Evolutionary conservation across 2,329 filamentous ascomycete species (phyloP).

Genomic region (Colletotrichum scovillei): DNA sequence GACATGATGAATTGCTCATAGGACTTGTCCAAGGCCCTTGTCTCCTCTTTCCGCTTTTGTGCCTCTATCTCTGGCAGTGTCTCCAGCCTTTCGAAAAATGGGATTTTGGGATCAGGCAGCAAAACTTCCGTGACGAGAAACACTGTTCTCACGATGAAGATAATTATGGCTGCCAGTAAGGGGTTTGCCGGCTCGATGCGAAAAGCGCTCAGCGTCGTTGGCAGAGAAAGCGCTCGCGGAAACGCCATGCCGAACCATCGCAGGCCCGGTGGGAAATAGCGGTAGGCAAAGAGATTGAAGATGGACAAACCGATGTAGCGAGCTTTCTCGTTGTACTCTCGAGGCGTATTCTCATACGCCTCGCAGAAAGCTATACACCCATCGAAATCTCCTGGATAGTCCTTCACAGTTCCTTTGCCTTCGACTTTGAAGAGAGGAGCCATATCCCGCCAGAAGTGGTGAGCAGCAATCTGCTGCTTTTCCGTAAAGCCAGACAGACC

Average conservation of each 20-base stretch:
- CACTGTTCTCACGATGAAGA: background rate
- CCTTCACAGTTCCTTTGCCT: background rate
- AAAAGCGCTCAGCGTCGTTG: background rate
- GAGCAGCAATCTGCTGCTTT: background rate
- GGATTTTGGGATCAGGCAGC: background rate
- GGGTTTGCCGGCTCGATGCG: conserved; percentile 1
- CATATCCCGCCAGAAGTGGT: conserved; percentile 12
- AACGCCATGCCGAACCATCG: conserved; percentile 8
- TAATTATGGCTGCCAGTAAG: background rate
- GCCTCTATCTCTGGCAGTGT: background rate
- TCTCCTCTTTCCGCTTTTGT: conserved; percentile 6
- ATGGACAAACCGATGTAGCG: background rate
- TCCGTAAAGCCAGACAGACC: background rate
- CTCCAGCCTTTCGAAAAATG: background rate
- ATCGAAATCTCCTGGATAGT: background rate
- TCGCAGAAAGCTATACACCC: conserved; percentile 10
- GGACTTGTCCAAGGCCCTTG: background rate
- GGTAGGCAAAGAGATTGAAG: conserved; percentile 13
- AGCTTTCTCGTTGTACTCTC: background rate
- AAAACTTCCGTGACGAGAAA: background rate
- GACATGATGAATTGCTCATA: background rate
- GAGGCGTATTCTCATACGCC: background rate
- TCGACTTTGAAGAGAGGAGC: background rate
- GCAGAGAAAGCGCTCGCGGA: background rate
- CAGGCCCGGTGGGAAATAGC: background rate